These are phyloP conservation scores for Penicillium soppii DNA, from an alignment of 495 filamentous ascomycete genomes.

Conservation along the genomic window DNA sequence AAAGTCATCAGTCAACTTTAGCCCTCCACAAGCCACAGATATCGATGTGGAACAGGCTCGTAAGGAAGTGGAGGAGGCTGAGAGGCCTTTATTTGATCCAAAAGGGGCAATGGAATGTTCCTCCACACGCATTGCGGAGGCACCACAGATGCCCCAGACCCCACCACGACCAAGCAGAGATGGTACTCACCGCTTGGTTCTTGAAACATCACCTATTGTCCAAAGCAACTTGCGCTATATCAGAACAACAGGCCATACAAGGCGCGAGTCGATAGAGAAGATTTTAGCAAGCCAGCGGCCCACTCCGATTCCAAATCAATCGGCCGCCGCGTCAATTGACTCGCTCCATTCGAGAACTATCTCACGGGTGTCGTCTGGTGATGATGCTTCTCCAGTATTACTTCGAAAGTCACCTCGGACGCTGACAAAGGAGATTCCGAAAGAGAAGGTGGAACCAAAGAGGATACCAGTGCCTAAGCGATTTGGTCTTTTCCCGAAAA, in stretches of 20 bases:
- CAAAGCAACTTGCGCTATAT: slow-evolving; percentile 68
- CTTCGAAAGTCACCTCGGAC: slow-evolving; percentile 31
- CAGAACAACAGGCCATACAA: slow-evolving; percentile 40
- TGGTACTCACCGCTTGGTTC: slow-evolving; percentile 66
- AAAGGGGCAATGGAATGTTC: slow-evolving; percentile 2
- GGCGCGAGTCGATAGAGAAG: slow-evolving; percentile 43
- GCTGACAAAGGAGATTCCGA: slow-evolving; percentile 25
- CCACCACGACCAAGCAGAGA: slow-evolving; percentile 73
- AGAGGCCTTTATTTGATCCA: slow-evolving; percentile 20
- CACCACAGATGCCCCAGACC: slow-evolving; percentile 16
- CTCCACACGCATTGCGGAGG: not conserved
- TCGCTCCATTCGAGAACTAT: slow-evolving; percentile 36
- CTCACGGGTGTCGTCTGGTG: slow-evolving; percentile 41
- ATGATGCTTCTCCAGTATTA: slow-evolving; percentile 34
- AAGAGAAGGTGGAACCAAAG: slow-evolving; percentile 21
- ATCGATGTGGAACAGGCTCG: slow-evolving; percentile 24
- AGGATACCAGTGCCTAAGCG: slow-evolving; percentile 44
- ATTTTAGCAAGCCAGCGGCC: slow-evolving; percentile 7
- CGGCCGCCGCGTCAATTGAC: slow-evolving; percentile 37
- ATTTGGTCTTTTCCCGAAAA: slow-evolving; percentile 77
- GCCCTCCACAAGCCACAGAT: slow-evolving; percentile 22
- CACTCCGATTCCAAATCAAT: slow-evolving; percentile 18
- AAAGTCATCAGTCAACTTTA: slow-evolving; percentile 60
- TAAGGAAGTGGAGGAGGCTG: slow-evolving; percentile 25
- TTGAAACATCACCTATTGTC: slow-evolving; percentile 65